Percentiles rank a stretch among this genome's conserved stretches.
Conservation (phyloP, 2,329 filamentous ascomycete genomes). For the Talaromyces sp. region DNA sequence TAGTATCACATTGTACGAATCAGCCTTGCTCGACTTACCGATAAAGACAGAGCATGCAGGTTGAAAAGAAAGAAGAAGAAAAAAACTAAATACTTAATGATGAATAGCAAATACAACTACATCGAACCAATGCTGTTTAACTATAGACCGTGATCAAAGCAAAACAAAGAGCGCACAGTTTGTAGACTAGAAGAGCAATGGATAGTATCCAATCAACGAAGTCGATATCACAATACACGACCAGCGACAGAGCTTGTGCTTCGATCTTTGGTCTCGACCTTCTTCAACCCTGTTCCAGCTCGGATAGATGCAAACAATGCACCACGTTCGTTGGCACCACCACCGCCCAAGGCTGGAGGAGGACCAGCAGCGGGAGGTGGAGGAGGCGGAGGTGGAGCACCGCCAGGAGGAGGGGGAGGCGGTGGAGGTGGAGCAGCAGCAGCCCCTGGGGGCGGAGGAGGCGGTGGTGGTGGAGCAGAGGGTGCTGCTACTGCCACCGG, state of each 20-base stretch:
- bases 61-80: no score
- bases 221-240: slow-evolving; percentile 55
- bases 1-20: no score
- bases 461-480: slow-evolving; percentile 36
- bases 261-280: slow-evolving; percentile 85
- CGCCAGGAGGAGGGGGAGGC: slow-evolving; percentile 27
- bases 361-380: slow-evolving; percentile 41
- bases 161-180: background rate
- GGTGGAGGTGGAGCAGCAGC: slow-evolving; percentile 31
- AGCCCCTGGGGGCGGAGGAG: slow-evolving; percentile 44
- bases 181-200: background rate
- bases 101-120: background rate
- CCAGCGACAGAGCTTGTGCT: slow-evolving; percentile 70
- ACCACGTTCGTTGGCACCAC: slow-evolving; percentile 50
- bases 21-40: background rate
- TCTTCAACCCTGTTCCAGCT: slow-evolving; percentile 71
- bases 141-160: background rate
- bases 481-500: slow-evolving; percentile 27
- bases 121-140: background rate
- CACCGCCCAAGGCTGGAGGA: slow-evolving; percentile 28
- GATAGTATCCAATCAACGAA: background rate
- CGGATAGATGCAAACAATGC: slow-evolving; percentile 80
- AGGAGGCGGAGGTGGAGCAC: slow-evolving; percentile 25
- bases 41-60: background rate
- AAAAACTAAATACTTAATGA: background rate